Percentiles rank a stretch among this genome's conserved stretches.
These are phyloP conservation scores for Calvatia gigantea DNA, from an alignment of 768 basidiomycete genomes.

Conservation along the genomic window DNA sequence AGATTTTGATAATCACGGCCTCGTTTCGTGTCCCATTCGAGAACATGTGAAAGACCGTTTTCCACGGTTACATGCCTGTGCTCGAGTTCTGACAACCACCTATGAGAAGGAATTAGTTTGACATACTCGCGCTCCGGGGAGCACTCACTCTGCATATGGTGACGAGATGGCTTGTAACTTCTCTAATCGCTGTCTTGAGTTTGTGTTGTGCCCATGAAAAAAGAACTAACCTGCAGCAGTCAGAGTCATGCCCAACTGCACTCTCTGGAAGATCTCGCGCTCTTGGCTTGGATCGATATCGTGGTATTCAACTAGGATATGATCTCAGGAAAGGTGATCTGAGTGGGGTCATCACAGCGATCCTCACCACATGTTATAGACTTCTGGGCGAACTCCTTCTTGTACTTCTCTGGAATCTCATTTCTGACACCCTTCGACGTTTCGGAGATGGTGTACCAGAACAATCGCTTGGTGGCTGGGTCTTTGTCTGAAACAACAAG, in stretches of 20 bases:
- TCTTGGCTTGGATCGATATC: slow-evolving; percentile 52
- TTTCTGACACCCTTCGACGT: slow-evolving; percentile 37
- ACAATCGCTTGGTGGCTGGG: slow-evolving; percentile 53
- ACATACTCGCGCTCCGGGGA: not conserved
- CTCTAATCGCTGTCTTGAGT: slow-evolving; percentile 37
- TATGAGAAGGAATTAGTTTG: slow-evolving; percentile 11
- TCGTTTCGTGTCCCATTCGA: slow-evolving; percentile 64
- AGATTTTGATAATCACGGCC: slow-evolving; percentile 78
- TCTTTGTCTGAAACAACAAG: slow-evolving; percentile 46
- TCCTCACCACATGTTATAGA: slow-evolving; percentile 67
- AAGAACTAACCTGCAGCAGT: slow-evolving; percentile 58
- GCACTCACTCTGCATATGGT: slow-evolving; percentile 52
- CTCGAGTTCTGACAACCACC: slow-evolving; percentile 63
- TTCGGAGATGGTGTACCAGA: slow-evolving; percentile 56
- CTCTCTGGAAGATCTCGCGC: slow-evolving; percentile 79
- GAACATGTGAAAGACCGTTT: slow-evolving; percentile 50
- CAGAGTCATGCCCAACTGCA: slow-evolving; percentile 75
- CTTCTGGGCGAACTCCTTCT: slow-evolving; percentile 48
- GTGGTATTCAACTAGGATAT: slow-evolving; percentile 60
- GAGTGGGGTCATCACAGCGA: not conserved
- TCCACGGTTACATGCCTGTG: slow-evolving; percentile 52
- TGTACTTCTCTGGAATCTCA: slow-evolving; percentile 52
- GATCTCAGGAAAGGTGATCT: not conserved
- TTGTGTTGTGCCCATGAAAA: not conserved
- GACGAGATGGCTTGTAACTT: slow-evolving; percentile 78